Percentiles rank a stretch among this genome's conserved stretches.
phyloP scores from a whole-genome alignment of 225 moss, liverwort and hornwort species.

The Physcomitrium patens region DNA sequence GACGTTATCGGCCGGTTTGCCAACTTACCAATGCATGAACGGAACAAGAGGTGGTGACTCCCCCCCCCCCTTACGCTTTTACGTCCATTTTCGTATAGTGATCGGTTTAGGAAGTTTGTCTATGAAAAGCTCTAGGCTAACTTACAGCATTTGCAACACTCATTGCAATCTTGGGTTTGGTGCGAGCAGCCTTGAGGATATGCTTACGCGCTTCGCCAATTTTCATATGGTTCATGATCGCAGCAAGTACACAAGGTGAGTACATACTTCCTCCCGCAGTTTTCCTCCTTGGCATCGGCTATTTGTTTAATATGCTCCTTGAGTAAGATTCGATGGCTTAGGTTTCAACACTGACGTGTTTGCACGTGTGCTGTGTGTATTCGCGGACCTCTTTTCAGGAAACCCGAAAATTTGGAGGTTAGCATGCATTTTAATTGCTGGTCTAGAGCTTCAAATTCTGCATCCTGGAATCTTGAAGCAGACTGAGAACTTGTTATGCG shows the following conservation, averaged over 20 bases:
- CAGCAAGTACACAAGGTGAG: slow-evolving; percentile 49
- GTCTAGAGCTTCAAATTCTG: background rate
- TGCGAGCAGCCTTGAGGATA: slow-evolving; percentile 54
- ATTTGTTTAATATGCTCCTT: background rate
- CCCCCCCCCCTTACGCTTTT: background rate
- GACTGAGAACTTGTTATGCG: background rate
- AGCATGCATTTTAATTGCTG: slow-evolving; percentile 19
- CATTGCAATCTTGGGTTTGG: background rate
- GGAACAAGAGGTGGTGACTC: slow-evolving; percentile 56
- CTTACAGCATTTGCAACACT: too few species aligned
- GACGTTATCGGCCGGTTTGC: slow-evolving; percentile 66
- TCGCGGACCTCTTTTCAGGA: slow-evolving; percentile 34
- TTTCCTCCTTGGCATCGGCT: background rate
- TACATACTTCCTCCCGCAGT: background rate
- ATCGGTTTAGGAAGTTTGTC: background rate
- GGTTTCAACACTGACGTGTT: slow-evolving; percentile 29
- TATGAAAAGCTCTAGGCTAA: background rate
- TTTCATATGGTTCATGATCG: slow-evolving; percentile 62
- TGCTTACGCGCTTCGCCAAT: slow-evolving; percentile 65
- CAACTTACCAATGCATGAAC: slow-evolving; percentile 62
- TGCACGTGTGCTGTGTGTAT: slow-evolving; percentile 26
- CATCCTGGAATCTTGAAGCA: background rate
- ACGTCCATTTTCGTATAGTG: background rate
- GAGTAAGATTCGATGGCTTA: background rate
- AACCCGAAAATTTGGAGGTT: slow-evolving; percentile 58